phyloP scores from a whole-genome alignment of 306 rosid genomes.

The Trifolium pratense region DNA sequence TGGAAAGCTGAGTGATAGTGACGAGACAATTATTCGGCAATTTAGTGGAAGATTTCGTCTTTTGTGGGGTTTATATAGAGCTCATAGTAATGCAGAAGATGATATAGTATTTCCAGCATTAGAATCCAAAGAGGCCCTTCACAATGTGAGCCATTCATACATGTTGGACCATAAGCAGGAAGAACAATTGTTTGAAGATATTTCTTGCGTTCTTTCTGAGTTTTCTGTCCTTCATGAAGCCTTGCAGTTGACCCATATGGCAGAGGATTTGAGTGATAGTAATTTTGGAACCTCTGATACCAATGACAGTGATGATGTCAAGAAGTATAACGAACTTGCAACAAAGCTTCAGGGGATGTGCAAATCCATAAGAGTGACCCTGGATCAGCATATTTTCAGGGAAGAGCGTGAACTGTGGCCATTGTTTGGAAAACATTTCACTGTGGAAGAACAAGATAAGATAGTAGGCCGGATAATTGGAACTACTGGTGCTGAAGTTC shows the following conservation, averaged over 20 bases:
- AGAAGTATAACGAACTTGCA: slow-evolving; percentile 75
- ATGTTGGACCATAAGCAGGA: slow-evolving; percentile 96
- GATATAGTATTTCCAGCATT: slow-evolving; percentile 96
- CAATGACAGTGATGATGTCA: slow-evolving; percentile 48
- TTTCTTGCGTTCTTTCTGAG: slow-evolving; percentile 83
- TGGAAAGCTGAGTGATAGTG: slow-evolving; percentile 84
- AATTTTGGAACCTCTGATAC: slow-evolving; percentile 47
- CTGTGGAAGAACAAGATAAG: slow-evolving; percentile 97
- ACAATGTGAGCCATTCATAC: slow-evolving; percentile 95
- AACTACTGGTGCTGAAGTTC: slow-evolving; percentile 99
- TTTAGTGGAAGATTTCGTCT: slow-evolving; percentile 95
- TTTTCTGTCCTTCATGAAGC: slow-evolving; percentile 79
- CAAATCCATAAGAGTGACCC: slow-evolving; percentile 87
- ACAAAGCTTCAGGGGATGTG: slow-evolving; percentile 99
- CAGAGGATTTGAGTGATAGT: slow-evolving; percentile 48
- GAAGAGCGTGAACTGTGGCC: slow-evolving; percentile 99
- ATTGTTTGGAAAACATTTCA: slow-evolving; percentile 87
- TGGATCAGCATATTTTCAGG: slow-evolving; percentile 94
- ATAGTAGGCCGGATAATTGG: slow-evolving; percentile 96
- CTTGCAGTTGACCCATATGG: slow-evolving; percentile 51
- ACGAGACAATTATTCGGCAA: slow-evolving; percentile 71
- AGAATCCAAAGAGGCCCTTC: slow-evolving; percentile 98
- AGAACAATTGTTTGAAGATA: slow-evolving; percentile 87
- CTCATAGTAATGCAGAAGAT: slow-evolving; percentile 99
- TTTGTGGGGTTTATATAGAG: slow-evolving; percentile 97